Evolutionary conservation across 164 flowering plant species (phyloP), one percentile per base, ranked within the genome.

Genomic region (Aristolochia californica): DNA sequence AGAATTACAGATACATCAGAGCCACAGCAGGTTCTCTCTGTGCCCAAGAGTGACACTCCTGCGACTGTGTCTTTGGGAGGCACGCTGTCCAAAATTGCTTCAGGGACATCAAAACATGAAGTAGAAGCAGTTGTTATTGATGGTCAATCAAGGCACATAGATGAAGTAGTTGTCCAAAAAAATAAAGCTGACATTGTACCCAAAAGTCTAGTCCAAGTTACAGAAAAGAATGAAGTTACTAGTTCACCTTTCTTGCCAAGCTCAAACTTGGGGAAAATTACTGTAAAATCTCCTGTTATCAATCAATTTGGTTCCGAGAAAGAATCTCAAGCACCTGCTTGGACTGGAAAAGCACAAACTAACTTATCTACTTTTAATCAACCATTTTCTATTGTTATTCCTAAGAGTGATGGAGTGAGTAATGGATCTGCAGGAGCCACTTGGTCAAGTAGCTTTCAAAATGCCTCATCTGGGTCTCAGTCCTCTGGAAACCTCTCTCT

Each of bases 1-100:
- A 83, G 88, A 71, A 72, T 64, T 55, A 48, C 61, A 62, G 87
- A 62, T 65, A 40, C 68, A 61, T 43, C 69, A 40, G 63, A 13
- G 68, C 22, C 66, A 30, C 54, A 74, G 28, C 65, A 70, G 61
- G 25, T 43, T 58, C 34, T 11, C 58, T 58, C 64, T 65, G 53
- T 27, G 57, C 54, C 50, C 58, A 52, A 75, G 63, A 79, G 75
- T 34, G 69, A 67, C 21, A 43, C 43, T 58, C 16, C 13, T 48
- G 61, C 14, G 59, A 74, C 70, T 64, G 72, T 60, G 26, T 68
- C 66, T 48, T 34, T 34, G 40, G 40, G 40, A 34, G 40, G 40
- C 10, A 12, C 4, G 10, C 11, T 34, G 40, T 34, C 40, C 40
- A 34, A 34, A 34, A 7, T 34, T 34, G 10, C 40, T 0, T 12